Conservation (phyloP, 116 monocot genomes). For the Phalaenopsis hybrid region DNA sequence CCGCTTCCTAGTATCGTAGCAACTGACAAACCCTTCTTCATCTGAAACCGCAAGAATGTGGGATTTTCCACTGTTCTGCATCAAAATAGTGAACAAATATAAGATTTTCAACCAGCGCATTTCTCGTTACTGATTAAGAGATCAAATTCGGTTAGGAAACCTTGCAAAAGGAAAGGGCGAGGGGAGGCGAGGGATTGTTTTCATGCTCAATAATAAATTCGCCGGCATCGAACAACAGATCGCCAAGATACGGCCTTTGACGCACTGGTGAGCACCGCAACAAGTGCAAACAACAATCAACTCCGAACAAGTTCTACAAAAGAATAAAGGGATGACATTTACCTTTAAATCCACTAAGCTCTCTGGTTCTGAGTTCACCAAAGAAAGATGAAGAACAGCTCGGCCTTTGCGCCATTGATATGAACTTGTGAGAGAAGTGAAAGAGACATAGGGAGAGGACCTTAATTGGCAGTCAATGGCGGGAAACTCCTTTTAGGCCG, state of each 20-base stretch:
- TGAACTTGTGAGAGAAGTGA: background rate
- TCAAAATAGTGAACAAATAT: background rate
- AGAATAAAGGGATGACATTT: too few species aligned
- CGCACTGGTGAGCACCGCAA: slow-evolving; percentile 22
- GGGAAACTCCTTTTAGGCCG: too few species aligned
- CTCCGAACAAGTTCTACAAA: background rate
- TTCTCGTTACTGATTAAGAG: background rate
- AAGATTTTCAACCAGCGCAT: background rate
- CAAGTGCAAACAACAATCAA: background rate
- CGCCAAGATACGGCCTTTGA: slow-evolving; percentile 45
- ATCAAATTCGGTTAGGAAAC: slow-evolving; percentile 11
- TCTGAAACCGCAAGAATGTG: slow-evolving; percentile 76
- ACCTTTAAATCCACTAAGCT: slow-evolving; percentile 46
- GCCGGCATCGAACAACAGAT: slow-evolving; percentile 39
- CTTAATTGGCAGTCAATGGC: too few species aligned
- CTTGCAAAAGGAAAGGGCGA: slow-evolving; percentile 83
- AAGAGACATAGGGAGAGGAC: too few species aligned
- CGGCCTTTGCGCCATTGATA: slow-evolving; percentile 12
- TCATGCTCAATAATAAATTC: slow-evolving; percentile 59
- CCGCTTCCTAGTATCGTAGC: slow-evolving; percentile 56
- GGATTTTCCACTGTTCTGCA: background rate
- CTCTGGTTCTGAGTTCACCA: slow-evolving; percentile 38
- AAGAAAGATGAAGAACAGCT: slow-evolving; percentile 43
- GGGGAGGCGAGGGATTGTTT: slow-evolving; percentile 42
- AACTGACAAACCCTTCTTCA: slow-evolving; percentile 87